Base-by-base conservation (phyloP, 345 rosid genomes). In the Corymbia maculata region DNA sequence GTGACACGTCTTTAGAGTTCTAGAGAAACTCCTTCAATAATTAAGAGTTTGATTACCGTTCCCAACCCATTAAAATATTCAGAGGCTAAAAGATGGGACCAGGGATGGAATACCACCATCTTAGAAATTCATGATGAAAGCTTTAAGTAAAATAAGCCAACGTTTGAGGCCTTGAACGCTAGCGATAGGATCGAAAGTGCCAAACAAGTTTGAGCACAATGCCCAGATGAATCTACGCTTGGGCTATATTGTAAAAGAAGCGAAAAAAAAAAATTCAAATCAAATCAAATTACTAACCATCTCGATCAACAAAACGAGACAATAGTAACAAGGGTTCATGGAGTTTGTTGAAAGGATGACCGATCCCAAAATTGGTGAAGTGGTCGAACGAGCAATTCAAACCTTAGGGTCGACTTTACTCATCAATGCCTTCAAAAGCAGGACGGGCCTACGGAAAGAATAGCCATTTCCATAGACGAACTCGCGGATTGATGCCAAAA, bases 241-340 rank as follows among this genome's bases (percentile, higher is more conserved):
- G 3, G 7, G 66, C 30, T 0, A 59, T 0, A 1, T 59, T 14
- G 66, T 1, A 59, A 1, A 0, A 55, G 61, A 55, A 55, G 0
- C 61, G 4, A 55, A 55, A 55, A 11, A 55, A 11, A 28, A 1
- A 26, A 1, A n/a, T n/a, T n/a, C n/a, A 0, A 26, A 50, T 4
- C 2, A 3, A 59, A 5, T 59, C 66, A 26, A 0, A 59, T 59
- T 0, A 12, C 1, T 59, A 0, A 59, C 14, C 6, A 10, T 1
- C 66, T 59, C 1, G 30, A 59, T 26, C 3, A 0, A 26, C 68
- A 26, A 11, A 59, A 26, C 3, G 0, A 28, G 32, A 61, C 0
- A 0, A 0, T 28, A 12, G 0, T 0, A 61, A 61, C 2, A 1
- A 61, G 7, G 3, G 0, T 28, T 61, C 2, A 0, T 28, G 68